Base-by-base conservation (phyloP, 306 rosid species). In the Lathyrus tuberosus region DNA sequence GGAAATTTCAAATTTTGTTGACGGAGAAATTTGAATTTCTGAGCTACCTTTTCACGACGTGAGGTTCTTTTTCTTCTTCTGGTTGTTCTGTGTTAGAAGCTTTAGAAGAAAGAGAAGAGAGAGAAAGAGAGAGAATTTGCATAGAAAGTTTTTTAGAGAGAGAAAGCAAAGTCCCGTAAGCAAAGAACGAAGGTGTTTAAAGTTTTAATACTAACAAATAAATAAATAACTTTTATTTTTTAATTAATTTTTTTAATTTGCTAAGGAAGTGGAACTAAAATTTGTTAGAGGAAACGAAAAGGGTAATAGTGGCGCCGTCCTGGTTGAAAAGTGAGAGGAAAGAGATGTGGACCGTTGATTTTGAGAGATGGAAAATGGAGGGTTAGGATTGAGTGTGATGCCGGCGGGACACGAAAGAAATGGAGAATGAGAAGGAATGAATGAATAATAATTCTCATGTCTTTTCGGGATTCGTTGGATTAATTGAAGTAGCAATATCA, bases 241-340 rank as follows among this genome's bases (percentile, higher is more conserved):
- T 62, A 14, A 44, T n/a, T 8, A 17, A 12, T 11, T 0, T 26
- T 9, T 70, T 52, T 64, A 12, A 17, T n/a, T 51, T 67, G 13
- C 59, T 63, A 62, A 47, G 63, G 63, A 83, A 63, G 46, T 59
- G 20, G 43, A 73, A 78, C 69, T 28, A 52, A 65, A 70, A 58
- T 20, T 56, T 12, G 62, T 56, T 56, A 26, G 15, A 15, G 40
- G 14, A 58, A 68, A 35, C 16, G 18, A 24, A 41, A 37, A 58
- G 73, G 72, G 63, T 11, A 2, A 9, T 10, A 16, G 80, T 59
- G 74, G 86, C 63, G 90, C 88, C 88, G 89, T 73, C 95, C 85
- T 17, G 35, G 52, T 68, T 68, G 76, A 69, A 64, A 81, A 76
- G 74, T 44, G 10, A 17, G 77, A 40, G 74, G 18, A 48, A 68